Percentiles rank a stretch among this genome's conserved stretches.
These are phyloP conservation scores for Pulveroboletus sp. DNA, from an alignment of 768 basidiomycete species.

Conservation along the genomic window DNA sequence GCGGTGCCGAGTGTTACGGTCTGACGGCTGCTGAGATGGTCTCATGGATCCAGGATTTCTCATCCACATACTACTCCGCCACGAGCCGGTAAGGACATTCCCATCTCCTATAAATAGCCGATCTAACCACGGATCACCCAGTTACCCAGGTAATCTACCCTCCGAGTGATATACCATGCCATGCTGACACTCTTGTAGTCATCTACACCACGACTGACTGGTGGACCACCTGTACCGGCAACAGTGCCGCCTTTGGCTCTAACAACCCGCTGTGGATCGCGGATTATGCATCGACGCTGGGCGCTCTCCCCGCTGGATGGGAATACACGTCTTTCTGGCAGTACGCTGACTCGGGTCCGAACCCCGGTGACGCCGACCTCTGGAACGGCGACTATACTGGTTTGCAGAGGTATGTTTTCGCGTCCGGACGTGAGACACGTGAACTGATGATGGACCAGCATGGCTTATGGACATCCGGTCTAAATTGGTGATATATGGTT, in stretches of 20 bases:
- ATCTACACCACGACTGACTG: conserved; percentile 66
- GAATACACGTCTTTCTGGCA: conserved; percentile 58
- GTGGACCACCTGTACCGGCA: conserved; percentile 68
- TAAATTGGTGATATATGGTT: background rate
- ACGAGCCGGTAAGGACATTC: conserved; percentile 42
- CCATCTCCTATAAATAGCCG: background rate
- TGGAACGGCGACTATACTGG: conserved; percentile 54
- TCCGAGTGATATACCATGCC: conserved; percentile 2
- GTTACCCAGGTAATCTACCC: conserved; percentile 38
- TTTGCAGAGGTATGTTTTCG: conserved; percentile 34
- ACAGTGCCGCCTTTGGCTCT: conserved; percentile 46
- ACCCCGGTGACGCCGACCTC: conserved; percentile 55
- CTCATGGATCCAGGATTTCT: conserved; percentile 62
- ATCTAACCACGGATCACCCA: conserved; percentile 11
- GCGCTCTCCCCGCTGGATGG: conserved; percentile 61
- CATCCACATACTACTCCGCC: conserved; percentile 49
- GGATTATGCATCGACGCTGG: conserved; percentile 45
- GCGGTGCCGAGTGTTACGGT: conserved; percentile 53
- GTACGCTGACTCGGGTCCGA: conserved; percentile 51
- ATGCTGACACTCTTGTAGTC: conserved; percentile 29
- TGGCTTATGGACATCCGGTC: conserved; percentile 18
- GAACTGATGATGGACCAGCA: conserved; percentile 7
- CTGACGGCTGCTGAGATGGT: conserved; percentile 54
- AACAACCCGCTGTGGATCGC: conserved; percentile 66
- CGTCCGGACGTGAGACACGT: background rate